These are phyloP conservation scores for Calonectria fujianensis DNA, from an alignment of 2,329 filamentous ascomycete genomes.

Conservation along the genomic window DNA sequence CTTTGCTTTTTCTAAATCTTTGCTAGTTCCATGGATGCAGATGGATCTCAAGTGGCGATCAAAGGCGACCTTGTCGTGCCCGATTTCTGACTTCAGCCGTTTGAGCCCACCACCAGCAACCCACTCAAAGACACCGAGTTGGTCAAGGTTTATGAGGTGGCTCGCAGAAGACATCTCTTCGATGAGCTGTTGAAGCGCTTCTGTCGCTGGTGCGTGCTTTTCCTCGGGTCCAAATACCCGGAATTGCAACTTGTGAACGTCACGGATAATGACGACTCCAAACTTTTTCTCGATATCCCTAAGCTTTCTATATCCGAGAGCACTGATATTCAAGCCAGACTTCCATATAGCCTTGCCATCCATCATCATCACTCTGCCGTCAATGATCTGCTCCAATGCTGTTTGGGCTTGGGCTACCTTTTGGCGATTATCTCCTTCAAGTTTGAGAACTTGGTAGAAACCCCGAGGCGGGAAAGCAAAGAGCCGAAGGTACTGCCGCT, in stretches of 20 bases:
- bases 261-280: slow-evolving; percentile 36
- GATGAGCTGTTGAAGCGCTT: slow-evolving; percentile 3
- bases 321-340: slow-evolving; percentile 3
- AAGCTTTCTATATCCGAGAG: neutral
- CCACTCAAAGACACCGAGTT: neutral
- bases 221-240: slow-evolving; percentile 32
- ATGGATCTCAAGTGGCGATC: neutral
- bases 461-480: slow-evolving; percentile 31
- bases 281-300: slow-evolving; percentile 31
- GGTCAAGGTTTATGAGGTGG: neutral
- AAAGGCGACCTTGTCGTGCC: neutral
- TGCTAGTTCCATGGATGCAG: neutral
- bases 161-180: neutral
- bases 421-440: slow-evolving; percentile 36
- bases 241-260: slow-evolving; percentile 30
- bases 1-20: neutral
- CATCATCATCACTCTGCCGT: slow-evolving; percentile 29
- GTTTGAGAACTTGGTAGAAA: slow-evolving; percentile 44
- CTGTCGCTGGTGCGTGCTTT: neutral
- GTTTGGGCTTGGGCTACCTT: slow-evolving; percentile 33
- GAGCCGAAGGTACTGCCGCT: slow-evolving; percentile 46
- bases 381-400: slow-evolving; percentile 27
- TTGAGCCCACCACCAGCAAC: neutral
- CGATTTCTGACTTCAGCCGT: neutral
- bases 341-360: slow-evolving; percentile 36